phyloP scores from a whole-genome alignment of 768 basidiomycete species.

The Omphalotus guepiniiformis region DNA sequence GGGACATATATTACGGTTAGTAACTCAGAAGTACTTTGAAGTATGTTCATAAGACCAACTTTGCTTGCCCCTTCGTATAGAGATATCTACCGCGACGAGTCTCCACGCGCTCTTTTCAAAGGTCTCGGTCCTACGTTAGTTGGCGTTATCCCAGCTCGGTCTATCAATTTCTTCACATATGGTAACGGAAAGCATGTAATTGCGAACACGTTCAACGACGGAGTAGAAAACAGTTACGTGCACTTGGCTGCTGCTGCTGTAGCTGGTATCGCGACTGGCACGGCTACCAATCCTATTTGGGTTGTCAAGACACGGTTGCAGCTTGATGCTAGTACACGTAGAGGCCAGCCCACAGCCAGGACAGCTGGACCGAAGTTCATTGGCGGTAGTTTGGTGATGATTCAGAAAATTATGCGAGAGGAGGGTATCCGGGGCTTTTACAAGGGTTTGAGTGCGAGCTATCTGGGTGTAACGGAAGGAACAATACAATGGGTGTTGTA shows the following conservation, averaged over 20 bases:
- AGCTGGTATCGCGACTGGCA: slow-evolving; percentile 84
- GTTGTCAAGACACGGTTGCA: slow-evolving; percentile 97
- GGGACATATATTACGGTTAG: slow-evolving; percentile 80
- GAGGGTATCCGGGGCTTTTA: slow-evolving; percentile 90
- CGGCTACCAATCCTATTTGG: slow-evolving; percentile 98
- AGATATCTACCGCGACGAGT: slow-evolving; percentile 87
- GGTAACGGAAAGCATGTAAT: slow-evolving; percentile 94
- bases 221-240: slow-evolving; percentile 78
- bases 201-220: slow-evolving; percentile 74
- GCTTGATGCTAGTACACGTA: slow-evolving; percentile 33
- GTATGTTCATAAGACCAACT: no score
- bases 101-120: slow-evolving; percentile 85
- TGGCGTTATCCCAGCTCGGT: slow-evolving; percentile 91
- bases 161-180: slow-evolving; percentile 97
- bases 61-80: slow-evolving; percentile 30
- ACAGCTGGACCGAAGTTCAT: slow-evolving; percentile 25
- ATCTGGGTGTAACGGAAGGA: slow-evolving; percentile 92
- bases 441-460: slow-evolving; percentile 91
- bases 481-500: slow-evolving; percentile 98
- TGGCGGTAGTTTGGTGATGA: slow-evolving; percentile 56
- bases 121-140: slow-evolving; percentile 93
- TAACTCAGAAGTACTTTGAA: slow-evolving; percentile 1
- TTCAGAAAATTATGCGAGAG: slow-evolving; percentile 68
- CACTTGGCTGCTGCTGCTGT: slow-evolving; percentile 83
- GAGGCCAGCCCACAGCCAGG: slow-evolving; percentile 11